These are phyloP conservation scores for Eremothecium sinecaudum DNA, from an alignment of 1,139 yeast species.

Conservation along the genomic window DNA sequence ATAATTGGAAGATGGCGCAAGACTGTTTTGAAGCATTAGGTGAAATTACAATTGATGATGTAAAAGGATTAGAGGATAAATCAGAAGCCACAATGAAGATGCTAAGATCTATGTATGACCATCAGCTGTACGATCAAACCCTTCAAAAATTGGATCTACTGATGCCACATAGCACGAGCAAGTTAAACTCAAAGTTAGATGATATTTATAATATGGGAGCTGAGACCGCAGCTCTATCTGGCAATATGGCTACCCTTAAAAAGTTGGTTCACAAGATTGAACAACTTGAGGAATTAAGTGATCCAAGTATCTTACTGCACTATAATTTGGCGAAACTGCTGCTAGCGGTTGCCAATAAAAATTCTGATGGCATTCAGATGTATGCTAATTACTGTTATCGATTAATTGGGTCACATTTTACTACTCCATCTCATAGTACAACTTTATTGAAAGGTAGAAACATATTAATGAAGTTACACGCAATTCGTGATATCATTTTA, in stretches of 20 bases:
- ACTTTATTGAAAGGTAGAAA: conserved; percentile 52
- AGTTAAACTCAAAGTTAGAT: conserved; percentile 29
- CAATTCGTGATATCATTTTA: conserved; percentile 50
- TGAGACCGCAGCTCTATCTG: conserved; percentile 63
- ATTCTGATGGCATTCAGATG: conserved; percentile 30
- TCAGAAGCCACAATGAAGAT: conserved; percentile 33
- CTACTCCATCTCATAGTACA: conserved; percentile 47
- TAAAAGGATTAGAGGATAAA: conserved; percentile 34
- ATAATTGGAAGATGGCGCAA: conserved; percentile 80
- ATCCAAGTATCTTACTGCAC: conserved; percentile 49
- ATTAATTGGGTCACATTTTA: conserved; percentile 52
- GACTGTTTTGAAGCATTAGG: conserved; percentile 73
- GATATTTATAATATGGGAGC: conserved; percentile 63
- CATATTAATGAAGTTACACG: conserved; percentile 57
- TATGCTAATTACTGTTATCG: conserved; percentile 45
- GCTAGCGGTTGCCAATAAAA: conserved; percentile 34
- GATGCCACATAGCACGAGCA: conserved; percentile 9
- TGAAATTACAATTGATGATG: conserved; percentile 29
- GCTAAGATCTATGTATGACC: conserved; percentile 47
- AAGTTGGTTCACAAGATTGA: conserved; percentile 49
- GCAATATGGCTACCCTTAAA: conserved; percentile 43
- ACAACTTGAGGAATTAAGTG: conserved; percentile 35
- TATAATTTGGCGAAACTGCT: conserved; percentile 60
- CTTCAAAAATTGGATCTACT: conserved; percentile 29
- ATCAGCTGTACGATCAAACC: conserved; percentile 47